phyloP scores from a whole-genome alignment of 441 rosid genomes.

The Metrosideros polymorpha region DNA sequence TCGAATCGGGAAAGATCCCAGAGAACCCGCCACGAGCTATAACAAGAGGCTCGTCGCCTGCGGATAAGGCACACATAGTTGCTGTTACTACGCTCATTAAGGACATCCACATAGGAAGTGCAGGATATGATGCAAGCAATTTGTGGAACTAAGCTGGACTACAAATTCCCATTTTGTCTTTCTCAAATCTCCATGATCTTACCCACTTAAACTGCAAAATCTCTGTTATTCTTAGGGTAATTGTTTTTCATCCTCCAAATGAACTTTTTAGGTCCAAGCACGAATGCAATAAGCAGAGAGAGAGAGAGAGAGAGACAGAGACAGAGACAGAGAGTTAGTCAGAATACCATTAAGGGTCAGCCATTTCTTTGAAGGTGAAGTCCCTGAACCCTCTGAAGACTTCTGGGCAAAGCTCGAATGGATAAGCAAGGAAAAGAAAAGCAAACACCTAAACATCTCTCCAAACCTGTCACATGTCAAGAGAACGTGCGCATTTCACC shows the following conservation, averaged over 20 bases:
- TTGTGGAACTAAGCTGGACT: background rate
- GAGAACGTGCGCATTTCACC: background rate
- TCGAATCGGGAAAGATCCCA: constrained; percentile 74
- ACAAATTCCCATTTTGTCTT: background rate
- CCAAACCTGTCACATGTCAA: background rate
- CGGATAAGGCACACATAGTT: background rate
- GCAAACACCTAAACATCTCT: constrained; percentile 30
- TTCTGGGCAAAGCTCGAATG: constrained; percentile 13
- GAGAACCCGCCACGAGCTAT: constrained; percentile 79
- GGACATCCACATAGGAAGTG: background rate
- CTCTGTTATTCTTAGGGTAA: background rate
- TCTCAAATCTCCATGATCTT: background rate
- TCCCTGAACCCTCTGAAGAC: background rate
- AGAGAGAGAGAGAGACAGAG: no score
- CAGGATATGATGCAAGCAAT: background rate
- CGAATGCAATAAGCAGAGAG: background rate
- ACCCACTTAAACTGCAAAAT: background rate
- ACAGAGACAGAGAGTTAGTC: background rate
- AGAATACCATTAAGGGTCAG: constrained; percentile 34
- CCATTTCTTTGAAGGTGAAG: constrained; percentile 30
- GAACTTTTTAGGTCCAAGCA: background rate
- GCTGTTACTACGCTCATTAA: background rate
- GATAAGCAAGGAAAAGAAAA: constrained; percentile 24
- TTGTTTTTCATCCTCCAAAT: background rate
- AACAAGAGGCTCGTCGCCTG: constrained; percentile 51